Conservation (phyloP, 129 eudicot genomes). For the Pulicaria dysenterica region DNA sequence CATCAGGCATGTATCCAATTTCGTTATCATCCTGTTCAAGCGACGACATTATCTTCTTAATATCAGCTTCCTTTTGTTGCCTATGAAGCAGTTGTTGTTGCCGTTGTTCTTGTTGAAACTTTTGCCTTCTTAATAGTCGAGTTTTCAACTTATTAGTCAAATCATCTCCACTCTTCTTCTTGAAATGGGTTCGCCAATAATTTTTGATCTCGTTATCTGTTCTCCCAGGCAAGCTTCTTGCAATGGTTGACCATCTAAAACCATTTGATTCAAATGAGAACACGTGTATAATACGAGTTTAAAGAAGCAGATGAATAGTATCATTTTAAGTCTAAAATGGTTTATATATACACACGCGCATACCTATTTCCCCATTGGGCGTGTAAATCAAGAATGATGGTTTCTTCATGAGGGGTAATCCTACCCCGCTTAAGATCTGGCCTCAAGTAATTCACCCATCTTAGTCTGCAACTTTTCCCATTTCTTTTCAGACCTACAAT, state of each 20-base stretch:
- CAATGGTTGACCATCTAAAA: slow-evolving; percentile 88
- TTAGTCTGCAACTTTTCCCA: slow-evolving; percentile 86
- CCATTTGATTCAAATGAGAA: not conserved
- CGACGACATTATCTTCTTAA: slow-evolving; percentile 46
- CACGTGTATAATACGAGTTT: not conserved
- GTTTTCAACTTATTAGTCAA: slow-evolving; percentile 48
- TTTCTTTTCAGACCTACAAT: slow-evolving; percentile 75
- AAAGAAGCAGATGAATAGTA: too few species aligned
- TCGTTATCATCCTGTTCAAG: slow-evolving; percentile 47
- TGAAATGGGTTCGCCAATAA: slow-evolving; percentile 91
- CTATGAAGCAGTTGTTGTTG: slow-evolving; percentile 43
- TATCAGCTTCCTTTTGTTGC: slow-evolving; percentile 36
- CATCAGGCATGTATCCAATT: slow-evolving; percentile 17
- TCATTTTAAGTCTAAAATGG: too few species aligned
- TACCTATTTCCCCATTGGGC: slow-evolving; percentile 93
- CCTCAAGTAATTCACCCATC: slow-evolving; percentile 94
- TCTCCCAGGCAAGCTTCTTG: slow-evolving; percentile 82
- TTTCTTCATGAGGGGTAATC: slow-evolving; percentile 81
- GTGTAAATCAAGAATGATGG: slow-evolving; percentile 74
- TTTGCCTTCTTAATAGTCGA: slow-evolving; percentile 54
- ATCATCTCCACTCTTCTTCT: slow-evolving; percentile 49
- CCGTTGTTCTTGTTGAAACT: slow-evolving; percentile 64
- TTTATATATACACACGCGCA: not conserved
- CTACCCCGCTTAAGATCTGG: slow-evolving; percentile 90
- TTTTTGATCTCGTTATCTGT: slow-evolving; percentile 89